Evolutionary conservation across 2,329 filamentous ascomycete genomes (phyloP).

Genomic region (Lasiodiplodia theobromae): DNA sequence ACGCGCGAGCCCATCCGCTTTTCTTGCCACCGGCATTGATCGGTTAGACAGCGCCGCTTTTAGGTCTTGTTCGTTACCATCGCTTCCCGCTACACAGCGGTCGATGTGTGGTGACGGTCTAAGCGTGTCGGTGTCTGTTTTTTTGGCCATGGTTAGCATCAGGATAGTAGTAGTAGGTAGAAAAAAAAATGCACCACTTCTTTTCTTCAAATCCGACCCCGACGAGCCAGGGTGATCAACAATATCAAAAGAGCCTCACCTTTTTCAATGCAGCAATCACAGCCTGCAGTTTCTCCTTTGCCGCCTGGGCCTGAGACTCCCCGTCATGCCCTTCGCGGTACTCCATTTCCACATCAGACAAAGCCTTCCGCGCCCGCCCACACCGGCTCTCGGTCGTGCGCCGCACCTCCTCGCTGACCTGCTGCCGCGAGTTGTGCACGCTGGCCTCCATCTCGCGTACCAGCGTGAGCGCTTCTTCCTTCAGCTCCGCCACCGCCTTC

Average conservation of each 20-base stretch:
- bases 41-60: not conserved
- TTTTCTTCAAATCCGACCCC: not conserved
- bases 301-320: not conserved
- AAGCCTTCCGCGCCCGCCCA: conserved; percentile 8
- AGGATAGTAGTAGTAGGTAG: not conserved
- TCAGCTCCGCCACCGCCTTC: not conserved
- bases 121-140: not conserved
- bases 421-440: conserved; percentile 6
- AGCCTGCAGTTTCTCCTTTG: not conserved
- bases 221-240: not conserved
- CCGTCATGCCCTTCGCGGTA: not conserved
- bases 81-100: not conserved
- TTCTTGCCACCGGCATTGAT: not conserved
- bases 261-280: conserved; percentile 8
- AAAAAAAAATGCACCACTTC: not conserved
- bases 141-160: not conserved
- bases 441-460: conserved; percentile 18
- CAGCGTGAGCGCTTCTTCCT: conserved; percentile 5
- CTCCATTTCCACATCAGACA: conserved; percentile 8
- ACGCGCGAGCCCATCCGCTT: not conserved
- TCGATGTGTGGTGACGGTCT: not conserved
- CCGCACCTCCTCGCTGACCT: conserved; percentile 22
- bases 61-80: not conserved
- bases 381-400: conserved; percentile 5
- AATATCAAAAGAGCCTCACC: not conserved